Evolutionary conservation across 1,139 yeast species (phyloP).

Genomic region (Taphrina betulina): DNA sequence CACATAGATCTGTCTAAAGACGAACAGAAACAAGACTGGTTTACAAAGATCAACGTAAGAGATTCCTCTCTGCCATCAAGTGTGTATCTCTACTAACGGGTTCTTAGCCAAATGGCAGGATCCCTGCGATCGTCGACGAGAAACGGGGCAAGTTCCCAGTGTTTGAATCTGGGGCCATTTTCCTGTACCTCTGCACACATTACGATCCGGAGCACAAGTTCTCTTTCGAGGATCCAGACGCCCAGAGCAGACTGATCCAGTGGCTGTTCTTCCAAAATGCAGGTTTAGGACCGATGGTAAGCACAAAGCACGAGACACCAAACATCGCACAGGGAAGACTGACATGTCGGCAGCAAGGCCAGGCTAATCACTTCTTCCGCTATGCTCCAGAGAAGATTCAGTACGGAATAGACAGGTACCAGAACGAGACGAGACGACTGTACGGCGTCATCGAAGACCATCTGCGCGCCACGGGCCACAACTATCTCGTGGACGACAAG

Average conservation of each 20-base stretch:
- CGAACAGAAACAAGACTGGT: conserved; percentile 54
- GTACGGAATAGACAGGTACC: conserved; percentile 54
- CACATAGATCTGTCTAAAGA: conserved; percentile 47
- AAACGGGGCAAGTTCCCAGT: conserved; percentile 40
- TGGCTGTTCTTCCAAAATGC: conserved; percentile 60
- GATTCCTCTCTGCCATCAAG: not conserved
- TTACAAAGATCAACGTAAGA: conserved; percentile 45
- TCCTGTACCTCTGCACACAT: conserved; percentile 57
- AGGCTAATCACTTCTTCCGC: conserved; percentile 51
- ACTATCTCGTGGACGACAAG: conserved; percentile 58
- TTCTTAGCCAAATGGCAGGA: conserved; percentile 52
- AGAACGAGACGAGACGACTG: conserved; percentile 54
- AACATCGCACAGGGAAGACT: too few relatives aligned
- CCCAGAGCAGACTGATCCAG: conserved; percentile 43
- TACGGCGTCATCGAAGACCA: conserved; percentile 55
- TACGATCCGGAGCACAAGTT: conserved; percentile 54
- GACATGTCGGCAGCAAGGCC: too few relatives aligned
- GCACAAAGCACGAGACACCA: too few relatives aligned
- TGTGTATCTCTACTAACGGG: not conserved
- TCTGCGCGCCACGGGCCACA: conserved; percentile 47
- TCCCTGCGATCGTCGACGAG: conserved; percentile 55
- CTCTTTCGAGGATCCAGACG: conserved; percentile 47
- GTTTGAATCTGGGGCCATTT: conserved; percentile 60
- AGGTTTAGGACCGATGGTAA: conserved; percentile 62
- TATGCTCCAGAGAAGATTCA: conserved; percentile 52